A percentile compares a stretch with the other conserved stretches of the same genome.
Conservation (phyloP, 805 yeast genomes). For the Jamesozyma jinghongensis region DNA sequence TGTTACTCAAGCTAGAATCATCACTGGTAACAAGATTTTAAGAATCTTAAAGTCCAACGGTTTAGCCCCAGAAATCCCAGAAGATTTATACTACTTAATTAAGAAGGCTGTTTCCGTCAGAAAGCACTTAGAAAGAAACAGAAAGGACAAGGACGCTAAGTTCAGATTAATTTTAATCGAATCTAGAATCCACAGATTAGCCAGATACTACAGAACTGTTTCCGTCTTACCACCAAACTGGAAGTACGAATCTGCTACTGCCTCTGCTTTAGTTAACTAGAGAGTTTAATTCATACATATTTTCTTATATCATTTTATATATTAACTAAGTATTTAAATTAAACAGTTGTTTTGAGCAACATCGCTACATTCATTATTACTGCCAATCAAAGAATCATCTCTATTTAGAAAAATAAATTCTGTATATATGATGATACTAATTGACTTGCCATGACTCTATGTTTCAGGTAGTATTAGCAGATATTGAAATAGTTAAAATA, state of each 20-base stretch:
- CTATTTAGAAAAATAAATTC: too few species aligned
- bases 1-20: slow-evolving; percentile 93
- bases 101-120: slow-evolving; percentile 99
- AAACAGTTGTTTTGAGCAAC: too few species aligned
- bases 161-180: slow-evolving; percentile 99
- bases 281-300: slow-evolving; percentile 22
- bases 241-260: slow-evolving; percentile 99
- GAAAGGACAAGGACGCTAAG: slow-evolving; percentile 99
- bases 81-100: slow-evolving; percentile 97
- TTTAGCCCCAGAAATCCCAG: slow-evolving; percentile 99
- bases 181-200: slow-evolving; percentile 99
- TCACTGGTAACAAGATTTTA: slow-evolving; percentile 98
- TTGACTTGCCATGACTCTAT: too few species aligned
- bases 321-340: too few species aligned
- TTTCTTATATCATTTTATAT: slow-evolving; percentile 1
- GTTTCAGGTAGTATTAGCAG: too few species aligned
- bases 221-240: slow-evolving; percentile 99
- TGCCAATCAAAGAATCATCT: too few species aligned
- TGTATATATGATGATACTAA: too few species aligned
- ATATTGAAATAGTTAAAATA: too few species aligned
- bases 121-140: slow-evolving; percentile 99
- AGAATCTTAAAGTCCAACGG: slow-evolving; percentile 99
- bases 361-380: too few species aligned
- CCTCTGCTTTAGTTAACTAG: slow-evolving; percentile 99
- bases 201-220: slow-evolving; percentile 99